Conservation (phyloP, 78 protist genomes). For the Corallochytrium limacisporum region DNA sequence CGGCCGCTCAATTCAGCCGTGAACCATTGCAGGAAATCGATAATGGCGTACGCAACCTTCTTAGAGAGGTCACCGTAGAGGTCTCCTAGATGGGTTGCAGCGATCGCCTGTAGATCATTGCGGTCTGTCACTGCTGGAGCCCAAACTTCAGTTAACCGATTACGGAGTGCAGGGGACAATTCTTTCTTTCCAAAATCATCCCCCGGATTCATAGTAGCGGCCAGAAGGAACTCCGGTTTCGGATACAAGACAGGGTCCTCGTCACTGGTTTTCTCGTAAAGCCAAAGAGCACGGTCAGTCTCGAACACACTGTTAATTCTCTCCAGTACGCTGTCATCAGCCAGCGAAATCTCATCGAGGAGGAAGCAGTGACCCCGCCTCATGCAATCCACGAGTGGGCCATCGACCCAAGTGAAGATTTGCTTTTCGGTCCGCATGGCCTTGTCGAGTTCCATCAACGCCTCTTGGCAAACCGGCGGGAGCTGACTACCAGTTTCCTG, state of each 20-base stretch:
- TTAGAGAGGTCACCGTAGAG: neutral
- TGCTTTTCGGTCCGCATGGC: too few species aligned
- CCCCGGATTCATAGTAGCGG: constrained; percentile 99
- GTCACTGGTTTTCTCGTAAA: constrained; percentile 75
- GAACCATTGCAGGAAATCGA: constrained; percentile 34
- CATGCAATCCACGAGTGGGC: constrained; percentile 94
- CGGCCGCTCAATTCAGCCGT: neutral
- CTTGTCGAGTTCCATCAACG: too few species aligned
- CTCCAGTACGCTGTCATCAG: constrained; percentile 98
- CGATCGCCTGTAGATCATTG: constrained; percentile 41
- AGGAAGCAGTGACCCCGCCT: constrained; percentile 73
- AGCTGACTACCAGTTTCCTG: too few species aligned
- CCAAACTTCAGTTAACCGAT: constrained; percentile 90
- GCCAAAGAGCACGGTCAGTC: constrained; percentile 60
- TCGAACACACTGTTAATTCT: constrained; percentile 96
- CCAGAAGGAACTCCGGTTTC: constrained; percentile 52
- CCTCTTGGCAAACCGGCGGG: too few species aligned
- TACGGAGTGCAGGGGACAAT: constrained; percentile 97
- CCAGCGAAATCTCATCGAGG: constrained; percentile 94
- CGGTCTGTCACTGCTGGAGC: constrained; percentile 47
- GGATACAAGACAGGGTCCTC: neutral
- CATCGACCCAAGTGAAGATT: constrained; percentile 96
- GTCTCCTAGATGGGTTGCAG: neutral
- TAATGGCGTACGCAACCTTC: constrained; percentile 4
- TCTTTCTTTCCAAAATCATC: constrained; percentile 99